phyloP scores from a whole-genome alignment of 129 eudicot species.

The Artemisia annua region DNA sequence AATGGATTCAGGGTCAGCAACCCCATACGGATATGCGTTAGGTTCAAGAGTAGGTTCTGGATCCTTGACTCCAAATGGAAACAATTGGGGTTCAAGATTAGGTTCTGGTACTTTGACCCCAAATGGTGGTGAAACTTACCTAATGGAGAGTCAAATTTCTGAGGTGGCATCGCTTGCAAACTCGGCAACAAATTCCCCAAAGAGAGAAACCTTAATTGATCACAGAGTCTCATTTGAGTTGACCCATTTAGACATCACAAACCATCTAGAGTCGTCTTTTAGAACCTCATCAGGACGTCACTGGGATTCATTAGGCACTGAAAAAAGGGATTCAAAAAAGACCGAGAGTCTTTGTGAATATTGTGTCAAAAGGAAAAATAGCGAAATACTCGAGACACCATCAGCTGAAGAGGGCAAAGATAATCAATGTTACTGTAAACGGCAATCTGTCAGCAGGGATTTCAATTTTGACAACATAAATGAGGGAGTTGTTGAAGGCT shows the following conservation, averaged over 20 bases:
- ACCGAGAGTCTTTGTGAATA: slow-evolving; percentile 35
- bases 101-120: slow-evolving; percentile 82
- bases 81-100: slow-evolving; percentile 46
- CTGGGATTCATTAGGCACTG: slow-evolving; percentile 19
- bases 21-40: slow-evolving; percentile 60
- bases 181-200: slow-evolving; percentile 50
- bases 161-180: slow-evolving; percentile 82
- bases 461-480: slow-evolving; percentile 77
- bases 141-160: slow-evolving; percentile 55
- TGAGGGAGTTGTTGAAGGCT: slow-evolving; percentile 40
- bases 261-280: slow-evolving; percentile 39
- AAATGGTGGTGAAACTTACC: slow-evolving; percentile 48
- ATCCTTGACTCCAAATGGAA: slow-evolving; percentile 70
- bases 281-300: slow-evolving; percentile 29
- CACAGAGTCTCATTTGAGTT: slow-evolving; percentile 88
- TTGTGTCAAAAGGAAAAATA: slow-evolving; percentile 29
- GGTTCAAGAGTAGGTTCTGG: slow-evolving; percentile 75
- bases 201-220: slow-evolving; percentile 48
- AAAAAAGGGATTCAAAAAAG: slow-evolving; percentile 24
- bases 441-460: slow-evolving; percentile 57
- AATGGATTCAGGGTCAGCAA: slow-evolving; percentile 55
- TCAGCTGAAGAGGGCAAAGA: slow-evolving; percentile 41
- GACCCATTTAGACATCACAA: slow-evolving; percentile 46
- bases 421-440: slow-evolving; percentile 44
- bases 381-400: slow-evolving; percentile 25